Percentiles rank a stretch among this genome's conserved stretches.
These are phyloP conservation scores for Adansonia rubrostipa DNA, from an alignment of 441 rosid species.

Conservation along the genomic window DNA sequence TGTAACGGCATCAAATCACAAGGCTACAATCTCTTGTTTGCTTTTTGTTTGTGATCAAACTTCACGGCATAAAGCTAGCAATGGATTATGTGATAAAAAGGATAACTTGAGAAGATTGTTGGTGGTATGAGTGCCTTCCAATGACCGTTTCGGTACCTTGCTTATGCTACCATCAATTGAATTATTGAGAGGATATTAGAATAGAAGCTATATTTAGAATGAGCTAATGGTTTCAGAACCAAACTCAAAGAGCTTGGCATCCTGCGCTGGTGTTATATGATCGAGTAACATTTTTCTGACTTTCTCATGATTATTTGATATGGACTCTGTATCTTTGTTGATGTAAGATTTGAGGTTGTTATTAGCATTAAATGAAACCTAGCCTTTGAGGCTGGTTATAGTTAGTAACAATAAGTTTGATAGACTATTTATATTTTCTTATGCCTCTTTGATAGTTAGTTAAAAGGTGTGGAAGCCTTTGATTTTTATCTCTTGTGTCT, in stretches of 20 bases:
- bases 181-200: not conserved
- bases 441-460: not conserved
- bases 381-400: not conserved
- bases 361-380: not conserved
- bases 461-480: not conserved
- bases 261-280: not conserved
- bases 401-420: not conserved
- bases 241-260: not conserved
- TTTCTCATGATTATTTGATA: not conserved
- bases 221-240: not conserved
- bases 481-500: not conserved
- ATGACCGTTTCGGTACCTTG: not conserved
- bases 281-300: not conserved
- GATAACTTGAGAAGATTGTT: constrained; percentile 5
- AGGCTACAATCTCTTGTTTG: not conserved
- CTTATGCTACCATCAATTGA: not conserved
- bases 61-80: not conserved
- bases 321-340: not conserved
- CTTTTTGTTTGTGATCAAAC: not conserved
- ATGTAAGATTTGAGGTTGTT: not conserved
- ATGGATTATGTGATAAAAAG: not conserved
- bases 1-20: not conserved
- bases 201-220: not conserved
- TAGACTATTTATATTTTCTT: not conserved
- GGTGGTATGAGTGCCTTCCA: not conserved